Evolutionary conservation across 2,329 filamentous ascomycete genomes (phyloP), one percentile per base, ranked within the genome.

Genomic region (Sclerotinia trifoliorum): DNA sequence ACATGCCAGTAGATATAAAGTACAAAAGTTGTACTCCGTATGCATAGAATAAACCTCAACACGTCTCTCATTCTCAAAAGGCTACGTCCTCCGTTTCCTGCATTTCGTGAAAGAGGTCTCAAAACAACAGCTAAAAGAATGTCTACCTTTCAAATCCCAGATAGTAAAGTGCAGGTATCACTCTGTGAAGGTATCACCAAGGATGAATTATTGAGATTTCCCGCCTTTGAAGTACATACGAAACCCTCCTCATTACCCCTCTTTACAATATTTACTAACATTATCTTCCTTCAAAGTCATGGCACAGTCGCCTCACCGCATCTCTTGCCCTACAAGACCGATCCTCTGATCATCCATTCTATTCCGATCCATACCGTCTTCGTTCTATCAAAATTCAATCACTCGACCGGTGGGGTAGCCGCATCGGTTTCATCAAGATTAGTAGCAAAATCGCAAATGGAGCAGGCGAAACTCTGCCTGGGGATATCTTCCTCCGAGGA

Each of bases 341-440:
- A 72, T 82, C 84, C 8, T 26, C 65, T 56, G 44, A 66, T 10
- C 74, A 76, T 63, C 68, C 71, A 61, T 88, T 88, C 79, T 80
- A 86, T 77, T 17, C 72, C 0, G 80, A 83, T 68, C 85, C 85
- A 1, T 88, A 88, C 76, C 68, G 74, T 8, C 82, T 88, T 0
- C 81, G 79, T 64, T 79, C 79, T 69, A 78, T 88, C 70, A 81
- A 78, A 0, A 73, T 88, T 67, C 85, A 88, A 74, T 80, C 84
- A 24, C 83, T 81, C 71, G 85, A 87, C 74, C 77, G 81, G 42
- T 88, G 86, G 71, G 81, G 82, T 61, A 63, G 71, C 13, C 79
- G 81, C 2, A 75, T 88, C 19, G 86, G 86, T 56, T 89, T 89
- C 75, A 74, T 88, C 29, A 88, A 88, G 71, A 76, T 88, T 49